Evolutionary conservation across 352 stramenopile genomes (phyloP), one percentile per base, ranked within the genome.

Genomic region (Albugo candida): DNA sequence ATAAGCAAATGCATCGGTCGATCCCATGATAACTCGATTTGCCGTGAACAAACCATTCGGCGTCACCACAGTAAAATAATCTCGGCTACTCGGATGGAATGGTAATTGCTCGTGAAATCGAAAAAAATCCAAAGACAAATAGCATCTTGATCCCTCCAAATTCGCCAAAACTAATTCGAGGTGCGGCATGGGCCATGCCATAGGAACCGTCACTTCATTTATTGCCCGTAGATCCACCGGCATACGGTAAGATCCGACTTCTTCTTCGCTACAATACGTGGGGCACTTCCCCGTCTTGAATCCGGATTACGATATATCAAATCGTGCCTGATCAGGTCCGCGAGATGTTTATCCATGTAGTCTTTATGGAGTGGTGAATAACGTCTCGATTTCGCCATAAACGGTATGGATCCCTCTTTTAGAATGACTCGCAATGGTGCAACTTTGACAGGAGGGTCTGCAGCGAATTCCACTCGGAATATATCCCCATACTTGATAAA

Each of bases 111-210:
- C 41, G 19, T 52, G 51, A 14, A 42, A 34, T 14, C 42, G 27
- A 39, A 48, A 49, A 42, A 37, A 49, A 5, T 54, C 49, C 16
- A 54, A n/a, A 18, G 37, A 20, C 18, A 49, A 54, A 10, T 43
- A 46, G n/a, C 13, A 24, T 8, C 20, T 3, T 8, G 38, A 43
- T 19, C 38, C 38, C 8, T 24, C 38, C 38, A 19, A 43, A 19
- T 44, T 49, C 0, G 19, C 38, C 1, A 57, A 0, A 1, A 51
- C 49, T 10, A 58, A 48, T 1, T 55, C 53, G 5, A 61, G 18
- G 2, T 54, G 36, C 0, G 48, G 56, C 47, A 59, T 57, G 1
- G 48, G 48, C 52, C 48, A 59, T 12, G 49, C 49, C 59, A 61
- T 63, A 2, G 49, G 4, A 21, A 54, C 50, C 1, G 47, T 65